phyloP scores from a whole-genome alignment of 441 rosid genomes.

The Isatis lusitanica region DNA sequence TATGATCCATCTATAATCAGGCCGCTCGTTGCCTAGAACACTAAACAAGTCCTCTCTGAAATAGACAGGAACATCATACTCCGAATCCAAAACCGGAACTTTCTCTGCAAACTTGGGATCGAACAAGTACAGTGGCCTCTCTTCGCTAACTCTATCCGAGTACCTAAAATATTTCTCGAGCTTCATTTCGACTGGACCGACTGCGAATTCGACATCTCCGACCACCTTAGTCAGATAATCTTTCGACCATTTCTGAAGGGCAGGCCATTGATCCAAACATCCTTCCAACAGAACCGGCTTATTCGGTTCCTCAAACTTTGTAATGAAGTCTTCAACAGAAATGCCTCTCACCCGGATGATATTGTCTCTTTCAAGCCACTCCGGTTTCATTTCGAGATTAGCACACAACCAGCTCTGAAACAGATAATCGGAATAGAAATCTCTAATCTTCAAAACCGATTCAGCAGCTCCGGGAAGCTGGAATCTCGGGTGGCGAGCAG shows the following conservation, averaged over 20 bases:
- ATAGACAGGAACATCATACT: slow-evolving; percentile 72
- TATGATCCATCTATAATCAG: slow-evolving; percentile 90
- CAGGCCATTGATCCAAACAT: slow-evolving; percentile 77
- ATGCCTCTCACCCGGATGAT: slow-evolving; percentile 69
- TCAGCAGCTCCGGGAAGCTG: slow-evolving; percentile 10
- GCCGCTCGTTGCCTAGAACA: slow-evolving; percentile 80
- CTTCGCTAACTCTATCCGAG: slow-evolving; percentile 72
- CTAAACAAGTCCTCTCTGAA: slow-evolving; percentile 86
- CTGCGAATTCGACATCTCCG: slow-evolving; percentile 62
- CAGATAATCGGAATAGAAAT: slow-evolving; percentile 87
- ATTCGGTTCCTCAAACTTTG: slow-evolving; percentile 75
- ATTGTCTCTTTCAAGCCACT: slow-evolving; percentile 91
- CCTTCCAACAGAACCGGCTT: slow-evolving; percentile 92
- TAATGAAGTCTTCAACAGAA: slow-evolving; percentile 71
- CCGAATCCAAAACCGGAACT: slow-evolving; percentile 62
- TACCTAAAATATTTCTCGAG: slow-evolving; percentile 72
- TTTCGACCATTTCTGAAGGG: slow-evolving; percentile 66
- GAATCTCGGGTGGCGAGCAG: slow-evolving; percentile 47
- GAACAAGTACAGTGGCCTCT: slow-evolving; percentile 91
- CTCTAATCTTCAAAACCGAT: slow-evolving; percentile 54
- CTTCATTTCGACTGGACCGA: slow-evolving; percentile 86
- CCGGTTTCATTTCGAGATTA: slow-evolving; percentile 90
- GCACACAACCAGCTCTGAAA: slow-evolving; percentile 98
- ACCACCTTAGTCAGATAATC: slow-evolving; percentile 61
- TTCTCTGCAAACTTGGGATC: slow-evolving; percentile 89